Evolutionary conservation across 106 monocot species (phyloP), one percentile per base, ranked within the genome.

Genomic region (Dioscorea zingiberensis): DNA sequence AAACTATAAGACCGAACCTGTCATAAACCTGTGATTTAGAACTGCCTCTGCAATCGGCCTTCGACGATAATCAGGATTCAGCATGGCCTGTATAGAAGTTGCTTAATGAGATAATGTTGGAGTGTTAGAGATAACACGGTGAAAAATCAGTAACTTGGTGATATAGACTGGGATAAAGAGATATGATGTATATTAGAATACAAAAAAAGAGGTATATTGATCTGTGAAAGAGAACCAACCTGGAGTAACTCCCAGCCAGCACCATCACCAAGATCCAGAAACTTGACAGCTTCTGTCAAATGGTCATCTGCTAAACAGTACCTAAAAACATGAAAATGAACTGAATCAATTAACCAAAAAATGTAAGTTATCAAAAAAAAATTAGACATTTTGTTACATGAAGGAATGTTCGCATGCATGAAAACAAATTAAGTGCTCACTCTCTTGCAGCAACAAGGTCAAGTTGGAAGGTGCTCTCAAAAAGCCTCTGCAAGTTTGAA

Each of bases 231-330:
- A 9, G 56, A 55, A 61, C 16, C 8, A 27, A 95, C 94, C 94
- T 91, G 91, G n/a, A 95, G 85, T 48, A 95, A 68, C 64, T 95
- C 83, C 94, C 94, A 95, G 26, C 94, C 94, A 70, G 94, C 81
- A 60, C 80, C 71, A 79, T 77, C 74, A 64, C 85, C 91, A 65
- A 91, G 71, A 75, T 95, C 94, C 27, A 95, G 81, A 79, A 95
- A 95, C 47, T 81, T 81, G 58, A 95, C 94, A 64, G 94, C 91
- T 80, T 95, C 94, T 55, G 63, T 10, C 55, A 95, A 73, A 27
- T 78, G 84, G 24, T 95, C 94, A 85, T 95, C 94, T 44, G 82
- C 94, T 47, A 85, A n/a, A 70, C 87, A 95, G 62, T 95, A 95
- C 72, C 94, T 95, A 71, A 73, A 77, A 54, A 54, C 51, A 17